phyloP scores from a whole-genome alignment of 2,329 filamentous ascomycete species.

The Zarea fungicola region DNA sequence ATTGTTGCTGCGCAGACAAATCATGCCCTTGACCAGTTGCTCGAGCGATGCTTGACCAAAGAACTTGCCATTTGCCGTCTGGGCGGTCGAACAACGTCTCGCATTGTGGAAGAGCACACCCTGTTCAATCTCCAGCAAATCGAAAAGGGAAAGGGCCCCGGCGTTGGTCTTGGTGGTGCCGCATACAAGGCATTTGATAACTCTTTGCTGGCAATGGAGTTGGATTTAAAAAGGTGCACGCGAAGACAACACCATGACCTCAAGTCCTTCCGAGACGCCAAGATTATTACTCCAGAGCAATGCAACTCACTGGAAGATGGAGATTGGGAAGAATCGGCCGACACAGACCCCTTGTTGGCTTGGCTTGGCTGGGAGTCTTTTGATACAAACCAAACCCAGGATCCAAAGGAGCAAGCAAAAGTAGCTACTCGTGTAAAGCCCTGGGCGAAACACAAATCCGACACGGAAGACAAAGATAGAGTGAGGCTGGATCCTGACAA shows the following conservation, averaged over 20 bases:
- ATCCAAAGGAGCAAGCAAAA: too few species aligned
- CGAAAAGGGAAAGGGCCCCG: conserved; percentile 13
- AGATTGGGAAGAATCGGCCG: conserved; percentile 24
- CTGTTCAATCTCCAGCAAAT: conserved; percentile 54
- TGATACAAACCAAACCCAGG: neutral
- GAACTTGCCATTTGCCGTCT: conserved; percentile 41
- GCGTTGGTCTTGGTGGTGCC: neutral
- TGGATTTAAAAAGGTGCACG: neutral
- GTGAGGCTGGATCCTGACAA: neutral
- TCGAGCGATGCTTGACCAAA: conserved; percentile 50
- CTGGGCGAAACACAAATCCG: neutral
- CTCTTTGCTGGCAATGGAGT: neutral
- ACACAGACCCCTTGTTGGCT: conserved; percentile 4
- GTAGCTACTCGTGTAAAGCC: too few species aligned
- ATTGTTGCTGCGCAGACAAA: conserved; percentile 85
- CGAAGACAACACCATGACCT: neutral
- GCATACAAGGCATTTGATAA: neutral
- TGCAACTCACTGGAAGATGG: conserved; percentile 54
- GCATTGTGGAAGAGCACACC: conserved; percentile 59
- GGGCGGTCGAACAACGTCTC: conserved; percentile 64
- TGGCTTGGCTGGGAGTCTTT: conserved; percentile 17
- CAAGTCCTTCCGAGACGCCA: neutral
- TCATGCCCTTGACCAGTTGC: conserved; percentile 79
- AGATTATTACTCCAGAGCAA: conserved; percentile 58
- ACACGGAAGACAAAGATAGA: neutral